Conservation (phyloP, 208 protist genomes). For the Trypanosoma grayi region DNA sequence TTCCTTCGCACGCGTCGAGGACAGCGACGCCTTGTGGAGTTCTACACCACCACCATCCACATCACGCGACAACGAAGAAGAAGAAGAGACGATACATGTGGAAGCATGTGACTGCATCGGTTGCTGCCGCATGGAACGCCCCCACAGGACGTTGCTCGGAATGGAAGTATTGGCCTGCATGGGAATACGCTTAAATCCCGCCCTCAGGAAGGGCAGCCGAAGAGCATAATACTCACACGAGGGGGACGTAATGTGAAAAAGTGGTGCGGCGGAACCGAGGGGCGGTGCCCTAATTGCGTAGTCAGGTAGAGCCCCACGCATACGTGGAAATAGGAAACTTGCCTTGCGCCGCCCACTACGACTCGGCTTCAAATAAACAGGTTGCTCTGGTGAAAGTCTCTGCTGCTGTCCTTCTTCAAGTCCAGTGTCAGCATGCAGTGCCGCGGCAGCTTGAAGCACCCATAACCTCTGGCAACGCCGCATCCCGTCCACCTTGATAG, state of each 20-base stretch:
- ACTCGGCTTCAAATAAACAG: slow-evolving; percentile 73
- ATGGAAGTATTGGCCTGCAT: slow-evolving; percentile 18
- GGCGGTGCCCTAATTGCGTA: slow-evolving; percentile 32
- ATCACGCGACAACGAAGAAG: slow-evolving; percentile 1
- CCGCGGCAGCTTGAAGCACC: neutral
- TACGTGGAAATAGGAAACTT: slow-evolving; percentile 77
- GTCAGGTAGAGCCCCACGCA: slow-evolving; percentile 38
- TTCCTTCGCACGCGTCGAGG: slow-evolving; percentile 9
- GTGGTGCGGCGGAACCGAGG: slow-evolving; percentile 57
- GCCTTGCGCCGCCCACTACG: slow-evolving; percentile 57
- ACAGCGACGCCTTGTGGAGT: neutral
- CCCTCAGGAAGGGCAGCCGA: slow-evolving; percentile 88
- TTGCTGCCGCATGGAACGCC: slow-evolving; percentile 55
- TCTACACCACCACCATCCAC: neutral
- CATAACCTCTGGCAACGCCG: neutral
- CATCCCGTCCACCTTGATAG: neutral
- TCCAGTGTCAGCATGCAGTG: neutral
- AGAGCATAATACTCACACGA: slow-evolving; percentile 96
- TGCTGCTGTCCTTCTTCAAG: neutral
- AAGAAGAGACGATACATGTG: neutral
- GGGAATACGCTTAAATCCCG: slow-evolving; percentile 70
- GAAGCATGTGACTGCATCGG: neutral
- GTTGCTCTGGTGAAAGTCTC: slow-evolving; percentile 17
- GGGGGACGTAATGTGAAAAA: slow-evolving; percentile 74
- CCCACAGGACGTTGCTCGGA: slow-evolving; percentile 73